Evolutionary conservation across 352 stramenopile species (phyloP), one percentile per base, ranked within the genome.

Genomic region (Pelagophyceae sp.): DNA sequence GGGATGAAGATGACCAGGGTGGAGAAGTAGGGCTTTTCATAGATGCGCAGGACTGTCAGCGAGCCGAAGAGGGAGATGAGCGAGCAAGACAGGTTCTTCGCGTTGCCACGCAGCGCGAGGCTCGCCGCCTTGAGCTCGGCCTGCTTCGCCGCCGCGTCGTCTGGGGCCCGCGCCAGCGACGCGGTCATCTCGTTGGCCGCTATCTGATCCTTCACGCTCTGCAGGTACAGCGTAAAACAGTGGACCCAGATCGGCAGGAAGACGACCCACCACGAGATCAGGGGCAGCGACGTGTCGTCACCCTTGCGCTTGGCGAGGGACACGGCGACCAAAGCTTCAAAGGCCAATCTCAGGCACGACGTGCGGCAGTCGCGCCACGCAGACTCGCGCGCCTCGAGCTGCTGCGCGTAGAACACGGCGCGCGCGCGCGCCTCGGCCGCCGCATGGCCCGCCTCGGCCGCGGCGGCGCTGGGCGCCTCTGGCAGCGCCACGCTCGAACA

Each of bases 201-300:
- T n/a, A n/a, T n/a, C n/a, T n/a, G n/a, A n/a, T n/a, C n/a, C n/a
- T n/a, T n/a, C n/a, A n/a, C n/a, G n/a, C n/a, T n/a, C n/a, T n/a
- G n/a, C 11, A 11, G 58, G 11, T 11, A 11, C 11, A 67, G 58
- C n/a, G n/a, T n/a, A n/a, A n/a, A n/a, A 23, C 11, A 11, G 11
- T 23, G 45, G 67, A 74, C n/a, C 67, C 67, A 74, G 67, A 74
- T 2, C 35, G 67, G 67, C 0, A 54, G 1, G 67, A 74, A 74
- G 67, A 74, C 67, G 35, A 25, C n/a, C 35, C 38, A 74, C 35
- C 37, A 74, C 23, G 5, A 60, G 17, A 74, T 20, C 35, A 2
- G 1, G 15, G 67, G 45, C 11, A 54, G 45, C 45, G 45, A 23
- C 45, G 11, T 23, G 45, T 54, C 45, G 45, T 54, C 33, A 37